Conservation (phyloP, 2,329 filamentous ascomycete species). For the Colletotrichum spinosum region DNA sequence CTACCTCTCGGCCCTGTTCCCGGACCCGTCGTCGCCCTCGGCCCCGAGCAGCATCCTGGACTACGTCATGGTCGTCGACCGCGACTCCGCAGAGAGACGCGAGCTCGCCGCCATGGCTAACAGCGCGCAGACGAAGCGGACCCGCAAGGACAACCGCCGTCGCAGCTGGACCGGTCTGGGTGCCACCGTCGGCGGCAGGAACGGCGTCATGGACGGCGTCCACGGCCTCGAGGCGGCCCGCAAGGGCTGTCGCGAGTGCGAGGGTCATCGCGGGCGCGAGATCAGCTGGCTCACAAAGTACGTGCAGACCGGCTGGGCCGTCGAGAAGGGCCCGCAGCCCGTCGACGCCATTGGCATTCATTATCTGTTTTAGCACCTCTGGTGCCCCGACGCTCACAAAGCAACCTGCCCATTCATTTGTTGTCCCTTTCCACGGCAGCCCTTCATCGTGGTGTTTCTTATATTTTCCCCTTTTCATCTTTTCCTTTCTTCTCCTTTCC, state of each 20-base stretch:
- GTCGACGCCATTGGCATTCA: slow-evolving; percentile 35
- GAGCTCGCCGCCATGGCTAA: slow-evolving; percentile 53
- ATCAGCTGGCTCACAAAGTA: slow-evolving; percentile 46
- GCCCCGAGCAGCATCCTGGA: slow-evolving; percentile 44
- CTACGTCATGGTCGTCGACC: slow-evolving; percentile 50
- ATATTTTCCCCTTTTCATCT: slow-evolving; percentile 1
- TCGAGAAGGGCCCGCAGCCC: slow-evolving; percentile 30
- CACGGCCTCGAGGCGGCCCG: slow-evolving; percentile 49
- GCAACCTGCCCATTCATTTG: neutral
- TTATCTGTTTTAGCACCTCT: neutral
- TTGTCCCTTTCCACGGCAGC: too few species aligned
- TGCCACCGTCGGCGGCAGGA: slow-evolving; percentile 44
- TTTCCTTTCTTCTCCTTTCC: neutral
- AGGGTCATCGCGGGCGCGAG: slow-evolving; percentile 47
- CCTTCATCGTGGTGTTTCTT: too few species aligned
- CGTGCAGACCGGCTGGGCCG: slow-evolving; percentile 36
- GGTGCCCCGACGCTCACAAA: neutral
- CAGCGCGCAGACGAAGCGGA: slow-evolving; percentile 42
- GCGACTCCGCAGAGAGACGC: slow-evolving; percentile 54
- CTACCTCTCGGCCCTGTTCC: slow-evolving; percentile 52
- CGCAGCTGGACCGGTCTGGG: slow-evolving; percentile 56
- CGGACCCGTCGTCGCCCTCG: slow-evolving; percentile 41
- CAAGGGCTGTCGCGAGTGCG: slow-evolving; percentile 46
- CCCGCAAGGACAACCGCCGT: slow-evolving; percentile 44
- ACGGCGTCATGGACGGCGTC: slow-evolving; percentile 48